Base-by-base conservation (phyloP, 768 basidiomycete genomes). In the Coprinopsis sp. region DNA sequence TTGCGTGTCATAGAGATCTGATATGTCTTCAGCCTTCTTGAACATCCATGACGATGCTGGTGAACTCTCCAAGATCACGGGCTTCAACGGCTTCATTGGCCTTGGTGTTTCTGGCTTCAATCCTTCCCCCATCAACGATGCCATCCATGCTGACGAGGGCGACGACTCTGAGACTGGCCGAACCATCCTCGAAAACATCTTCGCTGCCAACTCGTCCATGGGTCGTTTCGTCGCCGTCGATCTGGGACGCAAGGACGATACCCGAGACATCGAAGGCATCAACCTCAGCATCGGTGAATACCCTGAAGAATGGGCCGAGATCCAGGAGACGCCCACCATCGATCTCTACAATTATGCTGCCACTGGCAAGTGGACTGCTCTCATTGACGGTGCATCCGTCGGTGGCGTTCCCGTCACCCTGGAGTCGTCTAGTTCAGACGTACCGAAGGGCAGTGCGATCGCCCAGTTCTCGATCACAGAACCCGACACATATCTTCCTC, bases 11-110 rank as follows among this genome's bases (percentile, higher is more conserved):
- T n/a, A n/a, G n/a, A n/a, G n/a, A n/a, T n/a, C n/a, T n/a, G n/a
- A n/a, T n/a, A n/a, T n/a, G n/a, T n/a, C n/a, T 6, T 14, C 40
- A 42, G 40, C 40, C 11, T 42, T 42, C 40, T 14, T 42, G 6
- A 30, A 42, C 40, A 30, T 42, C n/a, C 27, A 42, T 5, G 40
- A 42, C 18, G 40, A 42, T 18, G 40, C 24, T 5, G 40, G 40
- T 6, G 18, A 42, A 22, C 27, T 42, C 4, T 42, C 6, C 27
- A 19, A 30, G 14, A 6, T 7, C 10, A 4, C 30, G 8, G 25
- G 27, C 5, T 42, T 42, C 40, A 42, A 42, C 40, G 40, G 40
- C 10, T 28, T 42, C 40, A 28, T 42, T 19, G 40, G 40, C 19
- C 4, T 42, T 7, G 40, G 40, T 4, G 12, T 42, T 12, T 24